Conservation (phyloP, 176 grass and related monocot genomes). For the Oryza rufipogon region DNA sequence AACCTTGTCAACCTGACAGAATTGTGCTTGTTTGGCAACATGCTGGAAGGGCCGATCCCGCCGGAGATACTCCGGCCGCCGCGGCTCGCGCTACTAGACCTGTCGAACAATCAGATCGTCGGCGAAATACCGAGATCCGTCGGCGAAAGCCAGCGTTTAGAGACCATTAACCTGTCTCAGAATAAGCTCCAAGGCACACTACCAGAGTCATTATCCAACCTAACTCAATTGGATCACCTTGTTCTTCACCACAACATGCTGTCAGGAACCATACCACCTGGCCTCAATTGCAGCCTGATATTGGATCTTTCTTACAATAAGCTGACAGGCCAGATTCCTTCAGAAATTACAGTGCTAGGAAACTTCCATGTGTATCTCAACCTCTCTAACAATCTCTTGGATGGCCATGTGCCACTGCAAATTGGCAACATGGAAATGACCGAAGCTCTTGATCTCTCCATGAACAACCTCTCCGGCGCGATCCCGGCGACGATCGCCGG, state of each 20-base stretch:
- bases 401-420: constrained; percentile 52
- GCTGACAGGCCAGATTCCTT: constrained; percentile 57
- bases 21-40: background rate
- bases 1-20: constrained; percentile 46
- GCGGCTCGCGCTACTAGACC: background rate
- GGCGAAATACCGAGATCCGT: constrained; percentile 33
- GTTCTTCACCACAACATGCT: constrained; percentile 66
- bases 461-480: constrained; percentile 53
- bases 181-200: constrained; percentile 46
- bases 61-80: constrained; percentile 17
- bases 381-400: constrained; percentile 69
- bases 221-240: constrained; percentile 44
- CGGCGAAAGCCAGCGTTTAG: background rate
- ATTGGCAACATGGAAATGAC: constrained; percentile 63
- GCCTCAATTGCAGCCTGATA: constrained; percentile 43
- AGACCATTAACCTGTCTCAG: background rate
- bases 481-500: constrained; percentile 50
- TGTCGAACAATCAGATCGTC: constrained; percentile 3
- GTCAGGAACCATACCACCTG: constrained; percentile 63
- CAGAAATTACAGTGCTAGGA: constrained; percentile 17
- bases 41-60: constrained; percentile 48
- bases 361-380: constrained; percentile 59
- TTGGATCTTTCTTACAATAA: constrained; percentile 71
- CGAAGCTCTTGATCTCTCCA: constrained; percentile 52
- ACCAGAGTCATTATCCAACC: constrained; percentile 48